Evolutionary conservation across 345 rosid genomes (phyloP).

Genomic region (Eucalyptus curtisii): DNA sequence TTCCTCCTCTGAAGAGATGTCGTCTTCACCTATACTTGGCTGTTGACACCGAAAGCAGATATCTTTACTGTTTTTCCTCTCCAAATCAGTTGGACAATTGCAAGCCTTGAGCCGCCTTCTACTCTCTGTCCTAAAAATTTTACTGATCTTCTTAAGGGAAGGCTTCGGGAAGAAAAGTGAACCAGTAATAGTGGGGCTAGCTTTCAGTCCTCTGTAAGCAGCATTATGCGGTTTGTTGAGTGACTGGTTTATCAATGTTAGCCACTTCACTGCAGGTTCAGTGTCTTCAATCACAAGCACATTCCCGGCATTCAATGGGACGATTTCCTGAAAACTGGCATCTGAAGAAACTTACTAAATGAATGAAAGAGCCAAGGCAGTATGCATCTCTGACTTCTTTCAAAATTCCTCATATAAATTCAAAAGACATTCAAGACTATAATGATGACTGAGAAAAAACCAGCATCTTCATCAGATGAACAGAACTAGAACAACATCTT

Average conservation of each 20-base stretch:
- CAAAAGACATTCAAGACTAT: not conserved
- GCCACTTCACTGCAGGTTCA: slow-evolving; percentile 94
- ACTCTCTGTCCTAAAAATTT: slow-evolving; percentile 69
- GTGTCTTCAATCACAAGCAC: slow-evolving; percentile 87
- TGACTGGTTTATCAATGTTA: slow-evolving; percentile 59
- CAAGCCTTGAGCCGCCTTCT: slow-evolving; percentile 69
- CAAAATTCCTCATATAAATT: not conserved
- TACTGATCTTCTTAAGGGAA: slow-evolving; percentile 68
- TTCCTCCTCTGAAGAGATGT: slow-evolving; percentile 54
- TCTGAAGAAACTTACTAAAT: not conserved
- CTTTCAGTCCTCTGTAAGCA: slow-evolving; percentile 11
- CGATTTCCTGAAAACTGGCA: slow-evolving; percentile 91
- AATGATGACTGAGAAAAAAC: not conserved
- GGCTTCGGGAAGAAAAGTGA: slow-evolving; percentile 76
- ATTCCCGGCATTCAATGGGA: slow-evolving; percentile 95
- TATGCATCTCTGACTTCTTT: not conserved
- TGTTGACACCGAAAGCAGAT: slow-evolving; percentile 64
- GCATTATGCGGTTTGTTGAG: slow-evolving; percentile 39
- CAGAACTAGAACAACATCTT: not conserved
- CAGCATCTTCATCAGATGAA: not conserved
- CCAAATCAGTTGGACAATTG: slow-evolving; percentile 50
- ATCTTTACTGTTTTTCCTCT: slow-evolving; percentile 49
- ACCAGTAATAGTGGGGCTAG: slow-evolving; percentile 17
- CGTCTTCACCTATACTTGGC: slow-evolving; percentile 29
- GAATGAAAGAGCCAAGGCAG: not conserved